Evolutionary conservation across 225 moss, liverwort and hornwort species (phyloP).

Genomic region (Straminergon stramineum): DNA sequence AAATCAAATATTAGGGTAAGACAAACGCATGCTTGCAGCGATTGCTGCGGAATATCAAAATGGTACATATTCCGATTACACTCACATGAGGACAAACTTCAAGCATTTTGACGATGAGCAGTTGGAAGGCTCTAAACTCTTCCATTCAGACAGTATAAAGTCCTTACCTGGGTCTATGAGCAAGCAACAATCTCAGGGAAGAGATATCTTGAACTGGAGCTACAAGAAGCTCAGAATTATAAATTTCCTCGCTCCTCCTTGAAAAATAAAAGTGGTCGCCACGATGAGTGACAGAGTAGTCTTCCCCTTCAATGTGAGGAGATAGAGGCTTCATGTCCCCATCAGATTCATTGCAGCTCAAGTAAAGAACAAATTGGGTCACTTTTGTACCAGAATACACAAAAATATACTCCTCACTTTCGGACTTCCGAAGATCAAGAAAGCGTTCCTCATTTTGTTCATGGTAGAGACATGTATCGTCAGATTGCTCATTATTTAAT

Average conservation of each 20-base stretch:
- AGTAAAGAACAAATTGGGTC: slow-evolving; percentile 72
- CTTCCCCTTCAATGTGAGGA: slow-evolving; percentile 71
- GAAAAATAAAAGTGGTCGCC: slow-evolving; percentile 70
- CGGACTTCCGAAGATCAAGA: slow-evolving; percentile 54
- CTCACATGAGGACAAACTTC: neutral
- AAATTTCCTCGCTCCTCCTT: slow-evolving; percentile 67
- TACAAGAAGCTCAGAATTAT: slow-evolving; percentile 87
- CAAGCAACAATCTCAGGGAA: slow-evolving; percentile 44
- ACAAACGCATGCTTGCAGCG: neutral
- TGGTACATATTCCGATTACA: neutral
- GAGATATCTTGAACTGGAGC: slow-evolving; percentile 58
- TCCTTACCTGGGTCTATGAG: slow-evolving; percentile 75
- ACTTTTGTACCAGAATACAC: slow-evolving; percentile 70
- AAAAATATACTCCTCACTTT: slow-evolving; percentile 66
- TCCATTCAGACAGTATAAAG: neutral
- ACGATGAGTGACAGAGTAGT: slow-evolving; percentile 61
- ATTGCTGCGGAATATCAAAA: neutral
- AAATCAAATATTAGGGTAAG: neutral
- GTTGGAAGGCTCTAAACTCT: neutral
- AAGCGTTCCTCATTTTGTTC: slow-evolving; percentile 76
- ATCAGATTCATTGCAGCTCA: slow-evolving; percentile 45
- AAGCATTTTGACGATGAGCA: neutral
- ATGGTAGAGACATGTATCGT: slow-evolving; percentile 62
- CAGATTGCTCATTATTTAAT: slow-evolving; percentile 43
- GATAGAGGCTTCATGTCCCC: slow-evolving; percentile 55